Evolutionary conservation across 768 basidiomycete genomes (phyloP), one percentile per base, ranked within the genome.

Genomic region (Lentinula aciculospora): DNA sequence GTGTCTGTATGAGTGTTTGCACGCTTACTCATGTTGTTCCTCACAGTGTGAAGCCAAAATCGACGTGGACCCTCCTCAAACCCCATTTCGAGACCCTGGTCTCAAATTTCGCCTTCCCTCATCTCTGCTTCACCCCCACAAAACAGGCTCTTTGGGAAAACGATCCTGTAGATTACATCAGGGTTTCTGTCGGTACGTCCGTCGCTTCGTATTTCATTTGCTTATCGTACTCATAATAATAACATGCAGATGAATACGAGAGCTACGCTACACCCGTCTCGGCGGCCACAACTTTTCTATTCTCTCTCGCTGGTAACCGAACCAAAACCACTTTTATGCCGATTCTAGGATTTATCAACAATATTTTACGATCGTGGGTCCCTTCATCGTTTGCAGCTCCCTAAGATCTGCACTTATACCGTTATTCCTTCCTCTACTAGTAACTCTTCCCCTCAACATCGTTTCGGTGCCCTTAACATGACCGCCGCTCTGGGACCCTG

Each of bases 31-130:
- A 29, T 59, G 23, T 50, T 57, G 31, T 50, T 57, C 6, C 53
- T 44, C 4, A 9, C 21, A 95, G 93, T 64, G 83, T 96, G 63
- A 95, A 95, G 73, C 94, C 94, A 13, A 93, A 92, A 66, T 82
- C 90, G n/a, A 96, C 92, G 4, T 95, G 93, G 92, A 72, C 77
- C 3, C 78, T 91, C 36, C 81, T 96, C 67, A 94, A 94, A 70
- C 92, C 92, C 21, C 93, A 92, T 64, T 82, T 89, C 36, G 79
- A 89, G 66, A 82, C 73, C 2, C 81, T 95, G 4, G 81, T 94
- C n/a, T 84, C 87, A 8, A 79, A 76, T 36, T 93, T 94, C 64
- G 84, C 89, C 19, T 95, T 94, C 78, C 92, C 94, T 29, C 88
- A 91, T 65, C 80, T 96, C 27, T 88, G 84, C 21, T 94, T 94